phyloP scores from a whole-genome alignment of 2,329 filamentous ascomycete species.

The Aspergillus proliferans region DNA sequence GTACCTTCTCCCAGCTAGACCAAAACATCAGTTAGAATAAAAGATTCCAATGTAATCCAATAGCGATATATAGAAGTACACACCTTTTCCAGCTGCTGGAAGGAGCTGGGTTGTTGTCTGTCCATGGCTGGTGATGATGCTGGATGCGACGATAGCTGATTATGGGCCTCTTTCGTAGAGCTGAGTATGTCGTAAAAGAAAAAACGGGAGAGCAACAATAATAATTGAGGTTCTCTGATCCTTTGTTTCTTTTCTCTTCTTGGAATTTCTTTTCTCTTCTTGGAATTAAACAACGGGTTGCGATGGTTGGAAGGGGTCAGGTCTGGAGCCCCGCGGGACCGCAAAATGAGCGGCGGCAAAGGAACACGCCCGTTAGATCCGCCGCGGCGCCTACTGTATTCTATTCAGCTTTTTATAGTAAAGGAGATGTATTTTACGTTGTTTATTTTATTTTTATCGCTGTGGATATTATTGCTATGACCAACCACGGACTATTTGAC shows the following conservation, averaged over 20 bases:
- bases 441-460: too few relatives aligned
- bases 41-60: background rate
- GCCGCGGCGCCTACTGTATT: too few relatives aligned
- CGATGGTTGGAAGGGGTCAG: background rate
- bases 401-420: too few relatives aligned
- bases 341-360: background rate
- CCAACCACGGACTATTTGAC: too few relatives aligned
- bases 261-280: too few relatives aligned
- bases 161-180: too few relatives aligned
- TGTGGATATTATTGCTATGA: too few relatives aligned
- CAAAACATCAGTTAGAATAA: constrained; percentile 21
- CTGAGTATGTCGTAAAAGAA: background rate
- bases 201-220: background rate
- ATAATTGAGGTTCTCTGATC: background rate
- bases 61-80: background rate
- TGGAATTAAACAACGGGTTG: background rate
- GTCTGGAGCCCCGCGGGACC: background rate
- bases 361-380: background rate
- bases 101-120: constrained; percentile 87
- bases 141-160: background rate
- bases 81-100: constrained; percentile 93
- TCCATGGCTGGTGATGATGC: constrained; percentile 34
- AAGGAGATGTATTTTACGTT: too few relatives aligned
- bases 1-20: constrained; percentile 82
- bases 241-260: too few relatives aligned